These are phyloP conservation scores for Chytridium lagenaria DNA, from an alignment of 371 early-diverging fungal species.

Conservation along the genomic window DNA sequence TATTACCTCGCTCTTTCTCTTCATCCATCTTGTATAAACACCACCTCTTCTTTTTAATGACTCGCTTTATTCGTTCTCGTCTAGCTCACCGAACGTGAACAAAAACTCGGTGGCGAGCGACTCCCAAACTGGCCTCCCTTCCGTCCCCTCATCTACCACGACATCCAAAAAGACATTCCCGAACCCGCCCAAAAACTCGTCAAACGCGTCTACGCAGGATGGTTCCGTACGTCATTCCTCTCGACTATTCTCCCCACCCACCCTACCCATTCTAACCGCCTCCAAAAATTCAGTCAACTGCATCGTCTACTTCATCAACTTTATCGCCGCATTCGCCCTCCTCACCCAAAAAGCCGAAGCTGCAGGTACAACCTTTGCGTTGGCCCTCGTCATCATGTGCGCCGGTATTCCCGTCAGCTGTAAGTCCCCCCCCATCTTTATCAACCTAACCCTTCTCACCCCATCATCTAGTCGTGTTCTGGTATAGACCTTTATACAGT, in stretches of 20 bases:
- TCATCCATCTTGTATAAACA: too few relatives aligned
- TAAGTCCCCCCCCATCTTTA: too few relatives aligned
- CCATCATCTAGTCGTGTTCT: conserved; percentile 34
- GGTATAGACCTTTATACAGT: conserved; percentile 48
- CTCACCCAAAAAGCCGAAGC: conserved; percentile 24
- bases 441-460: neutral
- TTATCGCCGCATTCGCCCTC: conserved; percentile 29
- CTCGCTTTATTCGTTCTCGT: too few relatives aligned
- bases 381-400: conserved; percentile 39
- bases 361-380: conserved; percentile 35
- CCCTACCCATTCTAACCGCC: too few relatives aligned
- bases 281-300: too few relatives aligned
- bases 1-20: too few relatives aligned
- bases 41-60: too few relatives aligned
- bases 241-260: neutral
- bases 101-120: conserved; percentile 24
- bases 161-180: conserved; percentile 49
- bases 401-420: conserved; percentile 44
- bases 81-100: conserved; percentile 31
- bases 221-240: neutral
- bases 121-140: conserved; percentile 48
- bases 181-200: conserved; percentile 42
- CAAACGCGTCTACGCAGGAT: conserved; percentile 36
- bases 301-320: conserved; percentile 3
- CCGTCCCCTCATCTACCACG: conserved; percentile 44